Percentiles rank a stretch among this genome's conserved stretches.
Conservation (phyloP, 305 asterid species). For the Fraxinus sp. region DNA sequence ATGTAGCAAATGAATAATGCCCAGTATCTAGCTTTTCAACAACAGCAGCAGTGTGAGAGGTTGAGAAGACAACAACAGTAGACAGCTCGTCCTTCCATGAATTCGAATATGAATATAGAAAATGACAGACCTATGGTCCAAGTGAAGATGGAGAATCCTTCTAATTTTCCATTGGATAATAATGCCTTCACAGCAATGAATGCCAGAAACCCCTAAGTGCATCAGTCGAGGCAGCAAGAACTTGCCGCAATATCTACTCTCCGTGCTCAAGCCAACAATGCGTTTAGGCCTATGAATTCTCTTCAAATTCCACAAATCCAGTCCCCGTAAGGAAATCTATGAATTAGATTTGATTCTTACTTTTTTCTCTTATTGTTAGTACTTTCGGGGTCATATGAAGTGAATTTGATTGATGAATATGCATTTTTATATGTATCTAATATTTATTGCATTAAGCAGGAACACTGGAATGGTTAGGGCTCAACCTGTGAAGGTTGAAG, state of each 20-base stretch:
- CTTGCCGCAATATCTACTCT: conserved; percentile 64
- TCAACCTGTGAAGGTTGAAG: conserved; percentile 98
- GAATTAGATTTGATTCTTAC: background rate
- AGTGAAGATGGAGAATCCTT: conserved; percentile 83
- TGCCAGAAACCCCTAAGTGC: conserved; percentile 54
- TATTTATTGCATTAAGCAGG: conserved; percentile 41
- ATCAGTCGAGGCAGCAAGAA: conserved; percentile 60
- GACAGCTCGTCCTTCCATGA: conserved; percentile 67
- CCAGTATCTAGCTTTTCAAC: conserved; percentile 63
- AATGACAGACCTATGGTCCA: conserved; percentile 80
- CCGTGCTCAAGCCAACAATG: conserved; percentile 67
- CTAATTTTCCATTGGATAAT: conserved; percentile 70
- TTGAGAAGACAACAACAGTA: conserved; percentile 72
- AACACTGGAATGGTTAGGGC: conserved; percentile 80
- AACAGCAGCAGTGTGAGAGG: conserved; percentile 58
- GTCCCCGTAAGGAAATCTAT: conserved; percentile 55
- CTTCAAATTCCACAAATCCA: conserved; percentile 78
- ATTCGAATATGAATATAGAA: conserved; percentile 50
- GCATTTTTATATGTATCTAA: background rate
- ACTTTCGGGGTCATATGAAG: background rate
- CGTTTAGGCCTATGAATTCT: conserved; percentile 67
- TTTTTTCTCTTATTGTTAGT: background rate
- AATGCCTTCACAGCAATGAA: conserved; percentile 55
- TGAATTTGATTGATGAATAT: conserved; percentile 5
- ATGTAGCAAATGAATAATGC: conserved; percentile 67